These are phyloP conservation scores for Arabidopsis arenosa DNA, from an alignment of 345 rosid species.

Conservation along the genomic window DNA sequence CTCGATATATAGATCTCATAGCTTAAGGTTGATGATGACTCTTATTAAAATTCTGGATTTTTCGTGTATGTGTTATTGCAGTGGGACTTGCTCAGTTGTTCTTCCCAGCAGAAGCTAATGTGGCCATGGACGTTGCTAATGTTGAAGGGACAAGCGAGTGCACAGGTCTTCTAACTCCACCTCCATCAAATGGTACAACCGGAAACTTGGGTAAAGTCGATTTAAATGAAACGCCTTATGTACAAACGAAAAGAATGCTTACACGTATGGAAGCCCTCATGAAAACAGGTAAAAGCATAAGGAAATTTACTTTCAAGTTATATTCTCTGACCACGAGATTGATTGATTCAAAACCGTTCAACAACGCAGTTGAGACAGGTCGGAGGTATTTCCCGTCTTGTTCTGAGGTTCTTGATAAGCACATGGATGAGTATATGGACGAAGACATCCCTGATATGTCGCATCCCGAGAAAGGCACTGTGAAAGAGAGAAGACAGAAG, in stretches of 20 bases:
- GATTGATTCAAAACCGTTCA: slow-evolving; percentile 15
- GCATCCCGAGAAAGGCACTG: slow-evolving; percentile 69
- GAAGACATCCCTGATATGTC: slow-evolving; percentile 90
- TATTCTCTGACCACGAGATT: background rate
- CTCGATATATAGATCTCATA: background rate
- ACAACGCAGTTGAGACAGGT: slow-evolving; percentile 82
- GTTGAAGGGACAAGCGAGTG: slow-evolving; percentile 73
- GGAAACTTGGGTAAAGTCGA: slow-evolving; percentile 82
- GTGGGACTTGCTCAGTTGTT: slow-evolving; percentile 89
- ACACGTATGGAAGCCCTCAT: slow-evolving; percentile 83
- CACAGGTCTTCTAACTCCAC: slow-evolving; percentile 58
- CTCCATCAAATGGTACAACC: slow-evolving; percentile 60
- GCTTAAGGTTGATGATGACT: slow-evolving; percentile 12
- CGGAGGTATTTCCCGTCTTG: slow-evolving; percentile 82
- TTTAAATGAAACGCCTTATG: slow-evolving; percentile 82
- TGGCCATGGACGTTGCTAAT: slow-evolving; percentile 89
- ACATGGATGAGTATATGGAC: slow-evolving; percentile 67
- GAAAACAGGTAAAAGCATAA: slow-evolving; percentile 73
- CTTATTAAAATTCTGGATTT: background rate
- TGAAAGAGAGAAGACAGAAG: slow-evolving; percentile 67
- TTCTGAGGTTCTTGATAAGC: slow-evolving; percentile 86
- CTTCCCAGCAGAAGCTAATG: slow-evolving; percentile 90
- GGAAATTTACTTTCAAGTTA: background rate
- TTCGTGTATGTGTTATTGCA: slow-evolving; percentile 44
- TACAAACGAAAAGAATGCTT: slow-evolving; percentile 68